Conservation (phyloP, 2,329 filamentous ascomycete species). For the Hypoxylon sp. region DNA sequence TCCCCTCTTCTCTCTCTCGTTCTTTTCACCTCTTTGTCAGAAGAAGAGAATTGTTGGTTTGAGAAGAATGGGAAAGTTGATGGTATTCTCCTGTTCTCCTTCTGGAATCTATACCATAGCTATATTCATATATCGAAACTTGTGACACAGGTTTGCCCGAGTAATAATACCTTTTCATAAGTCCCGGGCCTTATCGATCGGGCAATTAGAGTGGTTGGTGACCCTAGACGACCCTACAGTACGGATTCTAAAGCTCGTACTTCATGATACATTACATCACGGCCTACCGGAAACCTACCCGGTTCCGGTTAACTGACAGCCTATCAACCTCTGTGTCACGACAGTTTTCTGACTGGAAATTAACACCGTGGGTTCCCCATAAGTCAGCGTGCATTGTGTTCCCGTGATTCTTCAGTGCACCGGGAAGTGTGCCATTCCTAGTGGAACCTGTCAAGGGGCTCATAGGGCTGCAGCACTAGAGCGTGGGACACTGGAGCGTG, state of each 20-base stretch:
- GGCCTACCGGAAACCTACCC: background rate
- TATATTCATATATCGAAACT: conserved; percentile 3
- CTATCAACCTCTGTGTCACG: background rate
- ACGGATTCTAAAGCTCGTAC: conserved; percentile 1
- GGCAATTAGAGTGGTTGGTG: conserved; percentile 3
- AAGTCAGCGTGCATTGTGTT: background rate
- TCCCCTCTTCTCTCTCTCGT: background rate
- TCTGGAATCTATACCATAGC: background rate
- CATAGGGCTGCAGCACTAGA: conserved; percentile 1
- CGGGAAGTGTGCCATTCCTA: conserved; percentile 1
- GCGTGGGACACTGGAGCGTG: background rate
- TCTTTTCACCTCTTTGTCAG: background rate
- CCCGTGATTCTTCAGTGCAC: conserved; percentile 2
- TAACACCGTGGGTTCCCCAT: background rate
- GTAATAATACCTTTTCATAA: background rate
- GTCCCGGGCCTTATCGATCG: conserved; percentile 1
- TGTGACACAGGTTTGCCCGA: conserved; percentile 1
- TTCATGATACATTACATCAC: background rate
- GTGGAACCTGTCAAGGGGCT: background rate
- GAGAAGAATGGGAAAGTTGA: background rate
- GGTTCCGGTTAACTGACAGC: background rate
- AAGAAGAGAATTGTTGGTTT: too few species aligned
- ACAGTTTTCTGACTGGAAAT: background rate
- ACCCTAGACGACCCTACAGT: conserved; percentile 4
- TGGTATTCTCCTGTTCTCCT: background rate